Conservation (phyloP, 176 grass and related monocot genomes). For the Poa annua region DNA sequence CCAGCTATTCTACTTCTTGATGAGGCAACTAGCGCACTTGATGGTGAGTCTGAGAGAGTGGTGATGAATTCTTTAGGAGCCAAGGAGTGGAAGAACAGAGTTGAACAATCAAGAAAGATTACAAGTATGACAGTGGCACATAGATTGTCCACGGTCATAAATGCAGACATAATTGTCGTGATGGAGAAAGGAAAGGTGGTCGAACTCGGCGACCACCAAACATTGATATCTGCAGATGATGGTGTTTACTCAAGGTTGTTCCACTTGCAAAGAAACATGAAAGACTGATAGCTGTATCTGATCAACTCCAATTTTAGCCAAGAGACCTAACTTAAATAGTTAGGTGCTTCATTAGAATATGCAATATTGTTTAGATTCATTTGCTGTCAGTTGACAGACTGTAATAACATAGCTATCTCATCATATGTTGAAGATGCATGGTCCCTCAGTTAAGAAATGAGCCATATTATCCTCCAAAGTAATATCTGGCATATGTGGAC, state of each 20-base stretch:
- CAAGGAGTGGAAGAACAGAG: conserved; percentile 29
- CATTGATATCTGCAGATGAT: conserved; percentile 35
- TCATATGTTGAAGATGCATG: conserved; percentile 27
- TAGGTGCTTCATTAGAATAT: conserved; percentile 6
- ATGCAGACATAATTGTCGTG: conserved; percentile 48
- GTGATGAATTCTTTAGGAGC: conserved; percentile 45
- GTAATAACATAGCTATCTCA: conserved; percentile 35
- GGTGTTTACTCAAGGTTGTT: conserved; percentile 52
- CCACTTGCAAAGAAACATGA: conserved; percentile 52
- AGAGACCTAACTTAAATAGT: conserved; percentile 16
- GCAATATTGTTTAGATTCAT: conserved; percentile 22
- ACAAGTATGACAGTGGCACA: conserved; percentile 55
- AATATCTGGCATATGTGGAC: background rate
- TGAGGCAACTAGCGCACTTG: conserved; percentile 61
- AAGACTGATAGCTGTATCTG: conserved; percentile 35
- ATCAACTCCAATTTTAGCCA: background rate
- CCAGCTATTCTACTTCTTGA: conserved; percentile 55
- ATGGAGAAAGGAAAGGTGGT: conserved; percentile 59
- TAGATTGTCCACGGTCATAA: conserved; percentile 53
- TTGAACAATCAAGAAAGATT: conserved; percentile 25
- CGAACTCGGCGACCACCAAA: conserved; percentile 41
- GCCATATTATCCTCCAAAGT: background rate
- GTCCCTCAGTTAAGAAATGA: background rate
- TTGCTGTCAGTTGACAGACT: conserved; percentile 36
- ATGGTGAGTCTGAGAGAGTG: conserved; percentile 49